Base-by-base conservation (phyloP, 345 rosid species). In the Cardamine occulta region DNA sequence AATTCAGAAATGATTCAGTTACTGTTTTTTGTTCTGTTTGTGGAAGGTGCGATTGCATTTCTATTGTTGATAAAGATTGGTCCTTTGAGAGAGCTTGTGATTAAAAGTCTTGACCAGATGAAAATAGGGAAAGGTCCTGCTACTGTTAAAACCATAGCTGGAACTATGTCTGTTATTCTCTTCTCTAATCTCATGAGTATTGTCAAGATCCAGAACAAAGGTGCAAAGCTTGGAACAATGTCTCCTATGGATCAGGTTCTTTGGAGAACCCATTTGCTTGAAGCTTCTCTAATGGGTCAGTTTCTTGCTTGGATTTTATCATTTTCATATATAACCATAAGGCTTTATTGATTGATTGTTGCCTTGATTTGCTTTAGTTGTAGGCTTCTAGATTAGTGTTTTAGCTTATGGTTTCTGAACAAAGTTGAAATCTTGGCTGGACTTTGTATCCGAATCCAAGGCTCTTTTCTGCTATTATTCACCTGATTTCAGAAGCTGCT, bases 201-300 rank as follows among this genome's bases (percentile, higher is more conserved):
- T 42, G 73, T 90, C 14, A 94, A 91, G 96, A 94, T 94, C 89
- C 97, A 94, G 85, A 91, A 91, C 73, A 94, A 94, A 59, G 98
- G 98, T 35, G 88, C 97, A 3, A 94, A 94, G 88, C 93, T 94
- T 62, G 98, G 97, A 2, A 94, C 97, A 39, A 87, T 91, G 98
- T 94, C 98, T 15, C 98, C 98, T 14, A 91, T 90, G 98, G 97
- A 94, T 85, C 98, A 94, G 80, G 98, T 94, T 74, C 88, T 94
- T 4, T 94, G 97, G 98, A 88, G 98, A 81, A 91, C 96, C 10
- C 97, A 94, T 74, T 82, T 94, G 89, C 96, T 94, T 32, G 98
- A 94, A 82, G 98, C 98, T 77, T 88, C 97, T 15, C 89, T 94
- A 37, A 87, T 94, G 85, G 95, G 98, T 91, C 14, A 66, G 77